Base-by-base conservation (phyloP, 108 stramenopile genomes). In the Ochromonas danica region DNA sequence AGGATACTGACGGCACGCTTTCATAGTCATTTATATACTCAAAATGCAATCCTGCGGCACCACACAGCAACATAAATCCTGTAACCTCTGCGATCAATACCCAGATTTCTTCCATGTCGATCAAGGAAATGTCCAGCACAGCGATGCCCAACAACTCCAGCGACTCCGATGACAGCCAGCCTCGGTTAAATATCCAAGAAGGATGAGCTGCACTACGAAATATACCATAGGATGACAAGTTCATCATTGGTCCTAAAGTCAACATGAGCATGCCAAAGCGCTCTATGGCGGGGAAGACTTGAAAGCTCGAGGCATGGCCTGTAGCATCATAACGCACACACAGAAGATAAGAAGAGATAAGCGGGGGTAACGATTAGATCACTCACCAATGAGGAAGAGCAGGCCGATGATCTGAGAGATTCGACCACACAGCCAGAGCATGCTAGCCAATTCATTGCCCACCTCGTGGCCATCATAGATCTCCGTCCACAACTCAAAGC, bases 211-310 rank as follows among this genome's bases (percentile, higher is more conserved):
- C 63, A 6, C 6, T 14, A 28, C 10, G 3, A 25, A 67, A 67
- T 10, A 36, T 22, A 10, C 10, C 3, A 67, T 25, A 67, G 3
- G 63, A 28, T 6, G 31, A 6, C 17, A 67, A 14, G 31, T 67
- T 67, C 10, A 67, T 10, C 17, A 67, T 67, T 6, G 63, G 63
- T 31, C 63, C 63, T 6, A 67, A 14, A 3, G 63, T 67, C 10
- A 67, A 36, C 63, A 67, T 67, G 10, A 67, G 35, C 63, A 67
- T 67, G 17, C 63, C 63, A 36, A 31, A 67, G 3, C 35, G 17
- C 25, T 67, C 63, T 6, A 67, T 33, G 3, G 3, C 63, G 31
- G 3, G 63, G 31, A 67, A 67, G 31, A 67, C 31, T 67, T 67
- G 63, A 36, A 67, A 67, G 17, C 30, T 31, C 10, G 63, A 22